These are phyloP conservation scores for Angophora floribunda DNA, from an alignment of 345 rosid species.

Conservation along the genomic window DNA sequence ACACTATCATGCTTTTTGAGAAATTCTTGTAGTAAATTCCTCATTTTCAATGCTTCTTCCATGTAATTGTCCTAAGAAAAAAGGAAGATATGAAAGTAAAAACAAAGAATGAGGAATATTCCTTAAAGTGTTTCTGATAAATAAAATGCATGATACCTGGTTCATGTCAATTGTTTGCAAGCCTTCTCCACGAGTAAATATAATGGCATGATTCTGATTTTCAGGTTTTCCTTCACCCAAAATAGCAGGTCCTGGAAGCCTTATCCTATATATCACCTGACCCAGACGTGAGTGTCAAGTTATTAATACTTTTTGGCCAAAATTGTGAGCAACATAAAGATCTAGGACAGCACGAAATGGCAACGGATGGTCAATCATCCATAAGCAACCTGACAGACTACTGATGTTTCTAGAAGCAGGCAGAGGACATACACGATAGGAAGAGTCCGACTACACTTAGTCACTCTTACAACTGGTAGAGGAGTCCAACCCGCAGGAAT, in stretches of 20 bases:
- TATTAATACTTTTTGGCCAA: neutral
- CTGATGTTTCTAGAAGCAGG: too few species aligned
- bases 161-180: slow-evolving; percentile 98
- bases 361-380: too few species aligned
- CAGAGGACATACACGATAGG: neutral
- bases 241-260: slow-evolving; percentile 93
- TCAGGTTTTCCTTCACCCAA: slow-evolving; percentile 99
- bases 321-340: neutral
- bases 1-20: slow-evolving; percentile 88
- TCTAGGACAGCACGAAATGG: too few species aligned
- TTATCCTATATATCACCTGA: slow-evolving; percentile 86
- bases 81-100: neutral
- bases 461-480: too few species aligned
- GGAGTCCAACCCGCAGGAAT: too few species aligned
- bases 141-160: slow-evolving; percentile 40
- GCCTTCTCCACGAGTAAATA: slow-evolving; percentile 95
- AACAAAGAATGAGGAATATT: neutral
- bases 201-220: slow-evolving; percentile 96
- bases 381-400: too few species aligned
- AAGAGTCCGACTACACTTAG: too few species aligned
- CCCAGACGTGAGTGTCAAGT: neutral
- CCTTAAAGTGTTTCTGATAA: neutral
- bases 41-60: slow-evolving; percentile 99
- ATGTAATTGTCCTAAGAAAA: slow-evolving; percentile 77
- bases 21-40: slow-evolving; percentile 91